phyloP scores from a whole-genome alignment of 257 asterid genomes.

The Lycium barbarum region DNA sequence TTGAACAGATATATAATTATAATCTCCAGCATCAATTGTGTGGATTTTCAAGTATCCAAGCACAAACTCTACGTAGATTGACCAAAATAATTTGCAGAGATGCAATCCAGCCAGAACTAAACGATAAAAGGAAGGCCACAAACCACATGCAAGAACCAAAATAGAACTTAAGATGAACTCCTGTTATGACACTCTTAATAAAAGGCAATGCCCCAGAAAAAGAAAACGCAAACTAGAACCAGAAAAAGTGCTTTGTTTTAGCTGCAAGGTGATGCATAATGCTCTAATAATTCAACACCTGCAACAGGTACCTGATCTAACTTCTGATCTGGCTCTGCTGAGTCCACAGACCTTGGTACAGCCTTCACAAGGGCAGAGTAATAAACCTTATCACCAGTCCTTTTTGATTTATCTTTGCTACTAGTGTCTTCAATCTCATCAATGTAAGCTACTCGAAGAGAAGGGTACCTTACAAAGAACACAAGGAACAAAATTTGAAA shows the following conservation, averaged over 20 bases:
- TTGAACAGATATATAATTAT: neutral
- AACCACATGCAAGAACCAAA: constrained; percentile 22
- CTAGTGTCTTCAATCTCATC: constrained; percentile 91
- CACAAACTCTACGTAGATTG: neutral
- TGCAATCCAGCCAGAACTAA: neutral
- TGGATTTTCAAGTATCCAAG: constrained; percentile 23
- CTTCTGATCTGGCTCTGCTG: constrained; percentile 87
- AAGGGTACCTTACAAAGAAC: constrained; percentile 83
- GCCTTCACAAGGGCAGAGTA: constrained; percentile 97
- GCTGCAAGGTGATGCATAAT: constrained; percentile 17
- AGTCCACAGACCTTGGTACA: constrained; percentile 88
- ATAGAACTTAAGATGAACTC: constrained; percentile 17
- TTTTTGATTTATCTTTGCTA: constrained; percentile 58
- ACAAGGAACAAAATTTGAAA: constrained; percentile 33
- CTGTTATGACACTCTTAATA: constrained; percentile 8
- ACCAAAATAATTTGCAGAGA: constrained; percentile 18
- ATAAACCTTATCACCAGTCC: constrained; percentile 80
- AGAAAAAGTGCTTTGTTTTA: neutral
- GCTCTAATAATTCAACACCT: constrained; percentile 19
- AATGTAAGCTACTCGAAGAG: constrained; percentile 92
- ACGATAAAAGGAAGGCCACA: constrained; percentile 21
- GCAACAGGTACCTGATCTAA: constrained; percentile 74
- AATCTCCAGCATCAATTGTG: constrained; percentile 13
- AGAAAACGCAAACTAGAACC: neutral
- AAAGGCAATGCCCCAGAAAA: constrained; percentile 13